Base-by-base conservation (phyloP, 179 eudicot genomes). In the Carnegiea gigantea region DNA sequence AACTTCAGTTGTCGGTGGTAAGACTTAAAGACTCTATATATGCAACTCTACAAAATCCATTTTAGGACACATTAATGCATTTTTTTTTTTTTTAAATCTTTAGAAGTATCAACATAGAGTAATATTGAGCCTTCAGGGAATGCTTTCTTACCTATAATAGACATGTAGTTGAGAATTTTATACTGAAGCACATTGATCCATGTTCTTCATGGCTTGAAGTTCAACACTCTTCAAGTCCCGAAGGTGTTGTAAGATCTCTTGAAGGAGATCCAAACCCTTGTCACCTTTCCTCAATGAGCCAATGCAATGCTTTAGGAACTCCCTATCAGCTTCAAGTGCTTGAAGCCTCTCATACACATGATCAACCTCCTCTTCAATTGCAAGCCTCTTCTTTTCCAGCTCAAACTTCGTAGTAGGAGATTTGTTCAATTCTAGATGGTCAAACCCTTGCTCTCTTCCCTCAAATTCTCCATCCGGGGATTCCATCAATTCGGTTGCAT, bases 201-300 rank as follows among this genome's bases (percentile, higher is more conserved):
- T 77, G 53, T 75, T 81, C 83, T 83, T 90, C 86, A 86, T 89
- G 30, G 83, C 91, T 60, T 87, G 95, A 70, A 90, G 88, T 76
- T 95, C 99, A 38, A 94, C 97, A 23, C 83, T 88, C 82, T 88
- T 88, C 79, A 88, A 80, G 73, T 88, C 90, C 5, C 89, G 90
- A 26, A 88, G 82, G 81, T 88, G 90, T 54, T 84, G 86, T 64
- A 88, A 59, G 73, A 88, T 88, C 87, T 88, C 90, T 74, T 88
- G 90, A 53, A 88, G 86, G 72, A 88, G 90, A 62, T 81, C 84
- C 40, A 88, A 67, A 51, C 90, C 90, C 79, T 83, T 86, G 77
- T 86, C 90, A 15, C 90, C 90, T 84, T 88, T 88, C 76, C 82
- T 88, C 78, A 88, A 81, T 28, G 90, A 88, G 5, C 89, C 89